Evolutionary conservation across 75 land plant species (phyloP).

Genomic region (Selaginella moellendorffii): DNA sequence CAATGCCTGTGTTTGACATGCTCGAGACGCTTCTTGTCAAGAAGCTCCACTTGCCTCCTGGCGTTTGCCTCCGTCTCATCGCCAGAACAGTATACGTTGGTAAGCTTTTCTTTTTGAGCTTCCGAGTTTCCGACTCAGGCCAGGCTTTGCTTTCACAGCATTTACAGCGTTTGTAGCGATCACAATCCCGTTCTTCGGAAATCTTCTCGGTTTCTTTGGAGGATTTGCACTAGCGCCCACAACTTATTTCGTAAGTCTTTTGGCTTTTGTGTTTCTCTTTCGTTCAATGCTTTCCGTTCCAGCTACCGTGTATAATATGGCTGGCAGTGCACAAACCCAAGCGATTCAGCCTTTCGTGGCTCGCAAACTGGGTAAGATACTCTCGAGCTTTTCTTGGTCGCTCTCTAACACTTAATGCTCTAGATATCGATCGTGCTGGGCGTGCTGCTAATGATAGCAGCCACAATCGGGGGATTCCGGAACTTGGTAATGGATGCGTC

Average conservation of each 20-base stretch:
- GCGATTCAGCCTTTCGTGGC: not conserved
- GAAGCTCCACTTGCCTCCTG: not conserved
- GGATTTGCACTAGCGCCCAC: not conserved
- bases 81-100: conserved; percentile 2
- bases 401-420: no score
- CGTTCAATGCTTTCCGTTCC: not conserved
- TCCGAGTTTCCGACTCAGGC: not conserved
- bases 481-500: not conserved
- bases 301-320: conserved; percentile 7
- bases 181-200: conserved; percentile 3
- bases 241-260: not conserved
- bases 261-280: not conserved
- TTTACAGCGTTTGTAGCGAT: conserved; percentile 42
- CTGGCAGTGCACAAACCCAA: not conserved
- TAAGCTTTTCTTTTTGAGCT: not conserved
- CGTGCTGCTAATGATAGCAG: not conserved
- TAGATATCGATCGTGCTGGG: not conserved
- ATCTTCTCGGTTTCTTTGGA: conserved; percentile 3
- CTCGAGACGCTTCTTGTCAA: not conserved
- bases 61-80: not conserved
- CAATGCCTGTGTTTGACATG: not conserved
- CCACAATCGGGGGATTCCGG: not conserved
- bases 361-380: conserved; percentile 1
- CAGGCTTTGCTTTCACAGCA: not conserved
- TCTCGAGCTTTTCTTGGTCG: not conserved